Evolutionary conservation across 129 eudicot species (phyloP), one percentile per base, ranked within the genome.

Genomic region (Gnaphalium uliginosum): DNA sequence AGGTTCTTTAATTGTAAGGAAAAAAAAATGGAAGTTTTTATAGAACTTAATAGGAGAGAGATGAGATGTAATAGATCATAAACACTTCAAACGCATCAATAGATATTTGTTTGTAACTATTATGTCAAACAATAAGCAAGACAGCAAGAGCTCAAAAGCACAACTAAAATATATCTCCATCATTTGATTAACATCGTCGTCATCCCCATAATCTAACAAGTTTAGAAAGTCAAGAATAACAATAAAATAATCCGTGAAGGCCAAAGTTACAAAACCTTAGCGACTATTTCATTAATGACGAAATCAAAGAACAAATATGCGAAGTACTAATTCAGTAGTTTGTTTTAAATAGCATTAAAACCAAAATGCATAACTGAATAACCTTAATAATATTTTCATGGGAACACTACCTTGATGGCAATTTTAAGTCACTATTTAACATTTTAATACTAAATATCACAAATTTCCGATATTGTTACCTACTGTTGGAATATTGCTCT

Each of bases 191-290:
- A 10, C 46, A 9, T 39, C 13, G 1, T 1, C 14, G 0, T 39
- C 46, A 39, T 39, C 46, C 14, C 46, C 46, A 39, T 39, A 3
- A 39, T 22, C 64, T 58, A 58, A 22, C 29, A 19, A 22, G 6
- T 22, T 58, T 25, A 9, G 17, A 22, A 22, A 22, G 17, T 58
- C 64, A 58, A 58, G 5, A 58, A 29, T 9, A 22, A 58, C 8
- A 29, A n/a, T 58, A 58, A 5, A 58, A 58, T 1, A 25, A 58
- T 25, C 9, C 2, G 6, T 43, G 22, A 68, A 68, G 33, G 5
- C 73, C 21, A 68, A 26, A 69, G 74, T 69, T 69, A 22, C 17
- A 46, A 41, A 46, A 46, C 59, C 56, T 14, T 39, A 43, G 46
- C 10, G 21, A 68, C 57, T 21, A 58, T 58, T 23, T 58, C 26